A percentile compares a stretch with the other conserved stretches of the same genome.
These are phyloP conservation scores for Colletotrichum scovillei DNA, from an alignment of 2,329 filamentous ascomycete genomes.

Conservation along the genomic window DNA sequence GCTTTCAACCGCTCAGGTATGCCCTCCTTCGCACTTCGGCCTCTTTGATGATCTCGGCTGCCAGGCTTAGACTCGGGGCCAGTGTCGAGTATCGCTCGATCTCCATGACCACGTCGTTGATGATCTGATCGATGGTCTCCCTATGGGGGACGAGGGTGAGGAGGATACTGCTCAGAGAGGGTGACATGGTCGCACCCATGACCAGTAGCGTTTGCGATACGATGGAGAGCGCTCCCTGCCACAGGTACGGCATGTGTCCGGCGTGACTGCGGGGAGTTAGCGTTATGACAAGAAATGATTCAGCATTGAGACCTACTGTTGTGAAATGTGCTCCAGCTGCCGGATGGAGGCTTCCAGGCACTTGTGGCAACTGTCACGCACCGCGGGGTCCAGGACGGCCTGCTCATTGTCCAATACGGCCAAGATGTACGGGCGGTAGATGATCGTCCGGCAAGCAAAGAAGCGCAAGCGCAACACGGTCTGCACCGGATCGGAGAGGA, in stretches of 20 bases:
- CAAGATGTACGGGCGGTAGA: slow-evolving; percentile 85
- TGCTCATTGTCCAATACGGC: slow-evolving; percentile 83
- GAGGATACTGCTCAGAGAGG: slow-evolving; percentile 75
- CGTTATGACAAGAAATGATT: slow-evolving; percentile 26
- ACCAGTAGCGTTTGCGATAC: slow-evolving; percentile 84
- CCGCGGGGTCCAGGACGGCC: slow-evolving; percentile 75
- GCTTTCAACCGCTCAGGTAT: slow-evolving; percentile 63
- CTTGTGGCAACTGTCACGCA: slow-evolving; percentile 83
- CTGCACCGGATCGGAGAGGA: slow-evolving; percentile 79
- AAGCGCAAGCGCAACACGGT: slow-evolving; percentile 83
- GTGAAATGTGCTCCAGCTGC: slow-evolving; percentile 82
- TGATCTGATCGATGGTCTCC: slow-evolving; percentile 78
- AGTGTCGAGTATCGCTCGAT: slow-evolving; percentile 80
- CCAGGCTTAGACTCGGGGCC: slow-evolving; percentile 79
- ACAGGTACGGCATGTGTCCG: slow-evolving; percentile 86
- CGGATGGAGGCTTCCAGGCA: slow-evolving; percentile 84
- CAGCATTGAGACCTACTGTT: slow-evolving; percentile 68
- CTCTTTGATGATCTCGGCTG: slow-evolving; percentile 84
- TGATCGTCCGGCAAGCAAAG: slow-evolving; percentile 87
- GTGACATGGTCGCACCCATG: slow-evolving; percentile 87
- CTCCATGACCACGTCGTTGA: slow-evolving; percentile 81
- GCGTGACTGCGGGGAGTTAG: slow-evolving; percentile 69
- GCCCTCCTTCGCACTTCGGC: slow-evolving; percentile 78
- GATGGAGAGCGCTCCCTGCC: slow-evolving; percentile 86
- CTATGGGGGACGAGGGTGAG: slow-evolving; percentile 64